phyloP scores from a whole-genome alignment of 257 asterid species.

The Oldenlandia corymbosa region DNA sequence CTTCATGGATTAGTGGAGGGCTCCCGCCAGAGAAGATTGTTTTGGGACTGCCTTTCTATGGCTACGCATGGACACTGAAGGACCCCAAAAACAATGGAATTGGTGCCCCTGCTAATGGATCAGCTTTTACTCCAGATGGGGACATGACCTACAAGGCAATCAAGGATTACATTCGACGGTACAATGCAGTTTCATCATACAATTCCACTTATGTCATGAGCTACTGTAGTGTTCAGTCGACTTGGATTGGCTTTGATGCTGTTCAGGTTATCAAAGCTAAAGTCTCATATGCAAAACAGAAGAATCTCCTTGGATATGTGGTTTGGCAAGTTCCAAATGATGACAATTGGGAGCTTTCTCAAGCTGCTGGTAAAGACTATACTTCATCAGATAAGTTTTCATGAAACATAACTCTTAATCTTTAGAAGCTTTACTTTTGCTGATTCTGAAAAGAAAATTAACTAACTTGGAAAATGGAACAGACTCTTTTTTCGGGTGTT shows the following conservation, averaged over 20 bases:
- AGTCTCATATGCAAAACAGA: conserved; percentile 22
- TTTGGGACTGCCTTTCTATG: conserved; percentile 38
- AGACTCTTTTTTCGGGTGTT: background rate
- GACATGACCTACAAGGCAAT: conserved; percentile 8
- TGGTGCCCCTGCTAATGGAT: conserved; percentile 24
- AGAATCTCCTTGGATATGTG: conserved; percentile 11
- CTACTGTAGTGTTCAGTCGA: conserved; percentile 14
- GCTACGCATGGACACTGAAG: conserved; percentile 40
- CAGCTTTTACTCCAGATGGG: background rate
- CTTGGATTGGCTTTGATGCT: conserved; percentile 27
- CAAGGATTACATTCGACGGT: conserved; percentile 1
- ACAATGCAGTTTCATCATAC: conserved; percentile 11
- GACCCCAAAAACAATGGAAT: conserved; percentile 21
- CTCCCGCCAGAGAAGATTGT: conserved; percentile 34
- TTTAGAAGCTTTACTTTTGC: too few species aligned
- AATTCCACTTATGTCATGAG: conserved; percentile 21
- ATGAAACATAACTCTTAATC: background rate
- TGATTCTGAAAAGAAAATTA: too few species aligned
- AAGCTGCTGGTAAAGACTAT: conserved; percentile 11
- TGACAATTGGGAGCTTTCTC: conserved; percentile 17
- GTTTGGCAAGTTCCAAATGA: conserved; percentile 17
- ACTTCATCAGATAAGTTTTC: background rate
- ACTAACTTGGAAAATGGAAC: too few species aligned
- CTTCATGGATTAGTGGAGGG: conserved; percentile 32
- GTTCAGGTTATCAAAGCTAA: conserved; percentile 21